phyloP scores from a whole-genome alignment of 2,329 filamentous ascomycete species.

The Byssothecium circinans region DNA sequence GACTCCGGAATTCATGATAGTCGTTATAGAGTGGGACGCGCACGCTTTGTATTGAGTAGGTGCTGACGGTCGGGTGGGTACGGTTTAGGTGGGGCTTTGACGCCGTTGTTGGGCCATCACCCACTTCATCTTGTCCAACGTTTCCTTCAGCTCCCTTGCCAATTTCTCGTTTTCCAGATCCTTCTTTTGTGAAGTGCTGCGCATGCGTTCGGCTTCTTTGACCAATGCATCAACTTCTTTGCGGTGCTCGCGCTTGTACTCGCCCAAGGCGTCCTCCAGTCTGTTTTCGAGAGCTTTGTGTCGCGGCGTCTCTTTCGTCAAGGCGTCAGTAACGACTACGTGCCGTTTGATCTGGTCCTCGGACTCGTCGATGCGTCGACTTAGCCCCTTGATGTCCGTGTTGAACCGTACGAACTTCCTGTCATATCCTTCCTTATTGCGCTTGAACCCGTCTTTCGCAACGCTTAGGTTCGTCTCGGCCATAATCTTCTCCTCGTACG shows the following conservation, averaged over 20 bases:
- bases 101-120: slow-evolving; percentile 54
- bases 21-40: slow-evolving; percentile 5
- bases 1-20: slow-evolving; percentile 10
- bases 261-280: slow-evolving; percentile 62
- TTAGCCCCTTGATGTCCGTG: slow-evolving; percentile 42
- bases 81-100: slow-evolving; percentile 13
- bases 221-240: slow-evolving; percentile 63
- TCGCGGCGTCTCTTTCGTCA: slow-evolving; percentile 67
- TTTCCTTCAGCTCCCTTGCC: background rate
- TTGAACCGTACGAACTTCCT: slow-evolving; percentile 56
- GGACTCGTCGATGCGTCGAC: slow-evolving; percentile 31
- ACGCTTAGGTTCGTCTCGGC: slow-evolving; percentile 66
- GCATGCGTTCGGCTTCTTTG: slow-evolving; percentile 58
- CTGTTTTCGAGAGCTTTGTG: slow-evolving; percentile 63
- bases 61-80: background rate
- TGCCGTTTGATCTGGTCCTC: slow-evolving; percentile 52
- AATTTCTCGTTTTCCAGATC: slow-evolving; percentile 59
- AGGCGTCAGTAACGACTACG: slow-evolving; percentile 71
- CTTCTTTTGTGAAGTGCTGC: slow-evolving; percentile 55
- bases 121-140: slow-evolving; percentile 50
- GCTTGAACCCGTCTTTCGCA: slow-evolving; percentile 72
- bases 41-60: background rate
- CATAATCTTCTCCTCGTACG: slow-evolving; percentile 47
- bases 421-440: slow-evolving; percentile 57
- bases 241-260: slow-evolving; percentile 67